phyloP scores from a whole-genome alignment of 495 filamentous ascomycete genomes.

The Cercophora samala region DNA sequence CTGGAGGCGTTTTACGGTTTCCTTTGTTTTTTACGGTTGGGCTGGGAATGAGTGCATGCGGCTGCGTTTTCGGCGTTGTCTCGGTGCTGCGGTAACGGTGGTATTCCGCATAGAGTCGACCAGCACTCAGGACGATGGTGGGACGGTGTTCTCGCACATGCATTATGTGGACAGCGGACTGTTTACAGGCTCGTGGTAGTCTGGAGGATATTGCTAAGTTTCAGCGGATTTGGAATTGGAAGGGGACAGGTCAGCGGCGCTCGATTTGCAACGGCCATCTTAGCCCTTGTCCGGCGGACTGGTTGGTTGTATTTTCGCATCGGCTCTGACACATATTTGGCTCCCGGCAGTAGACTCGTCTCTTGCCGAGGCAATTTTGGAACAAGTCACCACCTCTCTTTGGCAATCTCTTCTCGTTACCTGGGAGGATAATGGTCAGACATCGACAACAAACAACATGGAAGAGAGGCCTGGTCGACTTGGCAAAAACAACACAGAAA shows the following conservation, averaged over 20 bases:
- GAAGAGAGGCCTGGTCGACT: not conserved
- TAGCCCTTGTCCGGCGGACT: conserved; percentile 28
- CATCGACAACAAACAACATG: not conserved
- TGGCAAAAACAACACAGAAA: not conserved
- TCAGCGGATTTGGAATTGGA: not conserved
- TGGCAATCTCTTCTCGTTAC: not conserved
- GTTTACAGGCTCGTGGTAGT: not conserved
- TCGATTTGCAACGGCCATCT: conserved; percentile 7
- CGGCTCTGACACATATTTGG: not conserved
- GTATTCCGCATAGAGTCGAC: not conserved
- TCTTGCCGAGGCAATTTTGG: not conserved
- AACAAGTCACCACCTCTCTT: not conserved
- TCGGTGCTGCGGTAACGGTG: not conserved
- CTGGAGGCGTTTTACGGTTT: not conserved
- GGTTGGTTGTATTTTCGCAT: not conserved
- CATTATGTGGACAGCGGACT: not conserved
- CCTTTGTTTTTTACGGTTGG: not conserved
- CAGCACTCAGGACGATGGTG: not conserved
- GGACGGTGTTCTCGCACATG: not conserved
- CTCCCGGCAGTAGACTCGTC: not conserved
- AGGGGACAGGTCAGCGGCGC: not conserved
- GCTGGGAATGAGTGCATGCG: not conserved
- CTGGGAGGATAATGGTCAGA: not conserved
- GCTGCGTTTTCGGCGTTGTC: not conserved
- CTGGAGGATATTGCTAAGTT: not conserved